Base-by-base conservation (phyloP, 1,284 basidiomycete species). In the Pseudozyma flocculosa region DNA sequence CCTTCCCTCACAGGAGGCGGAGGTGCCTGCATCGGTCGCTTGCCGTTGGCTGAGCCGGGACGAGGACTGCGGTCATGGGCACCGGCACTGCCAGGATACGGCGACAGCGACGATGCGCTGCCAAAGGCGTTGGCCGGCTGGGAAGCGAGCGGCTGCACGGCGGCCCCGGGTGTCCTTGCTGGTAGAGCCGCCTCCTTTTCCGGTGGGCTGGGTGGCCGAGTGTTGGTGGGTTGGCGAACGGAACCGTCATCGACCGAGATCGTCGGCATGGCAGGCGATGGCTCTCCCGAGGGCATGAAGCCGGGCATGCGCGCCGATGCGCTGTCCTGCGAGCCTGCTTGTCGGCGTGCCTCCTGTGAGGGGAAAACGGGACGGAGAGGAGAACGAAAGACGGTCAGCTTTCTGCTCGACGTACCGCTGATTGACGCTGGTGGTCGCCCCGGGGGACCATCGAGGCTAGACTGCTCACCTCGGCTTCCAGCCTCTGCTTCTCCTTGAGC, bases 11-110 rank as follows among this genome's bases (percentile, higher is more conserved):
- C 26, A n/a, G 63, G 63, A 8, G 63, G 63, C 2, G 63, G 59
- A 9, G 63, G 63, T 7, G 59, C 58, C 37, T 66, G 34, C 54
- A 66, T 58, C 21, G 63, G 63, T 18, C 63, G 50, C 49, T 61
- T 61, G 18, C 52, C 48, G 10, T 36, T 40, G 3, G 55, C 51
- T 14, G 54, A 61, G 29, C 50, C 41, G 3, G 63, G 55, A 4
- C 63, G 51, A 45, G 1, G 51, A 4, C 14, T 13, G 2, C 30
- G 37, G 13, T 14, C 15, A 4, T 8, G 21, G 3, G 38, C 7
- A 5, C 24, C 45, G 3, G 44, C 4, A 18, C 30, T 14, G n/a
- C 30, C 48, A 32, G 49, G 32, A 45, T 51, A 65, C 1, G 62
- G 62, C 17, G 57, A 65, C 11, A 65, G 53, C 13, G 40, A 56